phyloP scores from a whole-genome alignment of 305 asterid species.

The Ruellia speciosa region DNA sequence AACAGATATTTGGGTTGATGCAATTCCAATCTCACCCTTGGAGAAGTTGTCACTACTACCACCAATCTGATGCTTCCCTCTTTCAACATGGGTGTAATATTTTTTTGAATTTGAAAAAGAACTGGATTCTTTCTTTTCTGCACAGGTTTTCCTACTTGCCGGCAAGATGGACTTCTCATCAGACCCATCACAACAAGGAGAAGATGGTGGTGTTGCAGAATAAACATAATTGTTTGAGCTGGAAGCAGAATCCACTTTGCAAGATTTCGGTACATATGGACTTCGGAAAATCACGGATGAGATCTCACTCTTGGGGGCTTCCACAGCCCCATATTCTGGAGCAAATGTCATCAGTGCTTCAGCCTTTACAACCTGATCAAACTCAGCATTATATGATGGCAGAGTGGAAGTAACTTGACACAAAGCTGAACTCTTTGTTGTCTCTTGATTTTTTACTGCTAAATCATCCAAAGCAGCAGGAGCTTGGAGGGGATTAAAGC shows the following conservation, averaged over 20 bases:
- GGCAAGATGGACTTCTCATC: slow-evolving; percentile 60
- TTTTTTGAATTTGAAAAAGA: slow-evolving; percentile 47
- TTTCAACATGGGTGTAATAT: slow-evolving; percentile 64
- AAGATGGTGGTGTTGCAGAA: slow-evolving; percentile 87
- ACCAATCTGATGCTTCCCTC: slow-evolving; percentile 40
- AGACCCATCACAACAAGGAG: slow-evolving; percentile 60
- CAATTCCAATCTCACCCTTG: slow-evolving; percentile 40
- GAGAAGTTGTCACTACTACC: slow-evolving; percentile 39
- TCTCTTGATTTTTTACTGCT: slow-evolving; percentile 56
- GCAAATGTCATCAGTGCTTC: slow-evolving; percentile 98
- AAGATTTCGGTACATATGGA: slow-evolving; percentile 79
- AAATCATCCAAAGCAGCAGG: slow-evolving; percentile 58
- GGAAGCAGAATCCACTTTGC: slow-evolving; percentile 84
- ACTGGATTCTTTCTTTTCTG: slow-evolving; percentile 39
- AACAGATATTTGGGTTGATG: slow-evolving; percentile 43
- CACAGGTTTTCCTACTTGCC: slow-evolving; percentile 38
- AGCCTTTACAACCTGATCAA: slow-evolving; percentile 83
- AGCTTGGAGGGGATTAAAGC: slow-evolving; percentile 53
- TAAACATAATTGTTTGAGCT: slow-evolving; percentile 79
- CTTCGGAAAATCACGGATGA: slow-evolving; percentile 66
- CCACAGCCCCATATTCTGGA: slow-evolving; percentile 92
- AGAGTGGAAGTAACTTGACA: slow-evolving; percentile 38
- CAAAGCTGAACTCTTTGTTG: slow-evolving; percentile 37
- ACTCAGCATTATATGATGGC: slow-evolving; percentile 56
- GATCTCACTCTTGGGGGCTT: slow-evolving; percentile 58